Evolutionary conservation across 2,329 filamentous ascomycete genomes (phyloP), one percentile per base, ranked within the genome.

Genomic region (Penicillium verrucosum): DNA sequence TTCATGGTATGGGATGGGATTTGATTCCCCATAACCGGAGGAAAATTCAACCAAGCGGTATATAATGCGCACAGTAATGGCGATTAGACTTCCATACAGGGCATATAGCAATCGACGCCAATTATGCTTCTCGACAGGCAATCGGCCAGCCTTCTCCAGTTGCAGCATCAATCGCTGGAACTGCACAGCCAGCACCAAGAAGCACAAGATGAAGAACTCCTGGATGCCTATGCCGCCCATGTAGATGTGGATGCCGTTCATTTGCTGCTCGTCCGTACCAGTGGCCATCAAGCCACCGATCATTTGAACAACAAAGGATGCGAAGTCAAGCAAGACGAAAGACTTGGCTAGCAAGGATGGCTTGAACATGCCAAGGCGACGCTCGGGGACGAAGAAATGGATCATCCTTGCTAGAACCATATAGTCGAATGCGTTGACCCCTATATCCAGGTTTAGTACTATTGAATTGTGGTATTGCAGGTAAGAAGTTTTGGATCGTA

Each of bases 41-140:
- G 84, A 85, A 71, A 82, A 85, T 69, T 87, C 83, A n/a, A 84
- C 76, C 0, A 82, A 76, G 8, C 84, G 80, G 65, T 79, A 87
- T 54, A 86, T 76, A 53, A 82, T 86, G 23, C 84, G 79, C 1
- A 75, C 68, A 7, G 80, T 70, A 56, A 86, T 80, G 43, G 85
- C 71, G 0, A 64, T 53, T 10, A 78, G 78, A 57, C 78, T 82
- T 37, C 71, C 65, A 65, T 85, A 86, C 2, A 87, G 74, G 21
- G 44, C 43, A 3, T 54, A 54, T 5, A 54, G 51, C 18, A 54
- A 16, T 25, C 21, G 12, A 5, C 51, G 43, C 51, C 51, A 54
- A 2, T 47, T 54, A 29, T 23, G 18, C 27, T 54, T 54, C 8
- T 42, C 27, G 9, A 11, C 11, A 21, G 27, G 12, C 11, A 54